Evolutionary conservation across 345 rosid genomes (phyloP), one percentile per base, ranked within the genome.

Genomic region (Populus ilicifolia): DNA sequence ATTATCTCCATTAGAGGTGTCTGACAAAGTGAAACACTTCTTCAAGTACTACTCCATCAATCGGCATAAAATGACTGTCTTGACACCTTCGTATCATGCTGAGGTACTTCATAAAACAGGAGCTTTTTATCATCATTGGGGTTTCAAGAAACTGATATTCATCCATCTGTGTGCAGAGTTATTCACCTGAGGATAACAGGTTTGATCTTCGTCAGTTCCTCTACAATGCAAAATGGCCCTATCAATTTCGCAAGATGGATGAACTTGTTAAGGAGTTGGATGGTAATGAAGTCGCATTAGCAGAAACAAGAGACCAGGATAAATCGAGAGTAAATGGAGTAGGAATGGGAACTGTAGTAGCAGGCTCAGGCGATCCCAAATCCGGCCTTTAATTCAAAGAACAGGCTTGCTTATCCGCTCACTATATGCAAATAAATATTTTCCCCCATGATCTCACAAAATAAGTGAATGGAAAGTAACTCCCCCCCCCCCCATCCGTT

Each of bases 11-110:
- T 77, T 82, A 39, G 98, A 94, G 85, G 92, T 94, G 72, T 94
- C 94, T 65, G 97, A 91, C 43, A 96, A 92, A 90, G 98, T 96
- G 81, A 94, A 94, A 74, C 83, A 89, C 79, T 94, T 96, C 90
- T 96, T 96, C 92, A 91, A 92, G 78, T 89, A 89, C 78, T 96
- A 96, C 81, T 96, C 99, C 65, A 89, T 92, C 64, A 96, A 96
- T 82, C 89, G 98, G 38, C 99, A 96, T 87, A 96, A 96, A 79
- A 92, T 96, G 98, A 92, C 97, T 1, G 93, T 90, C 61, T 79
- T 96, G 67, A 94, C 99, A 66, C 99, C 98, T 12, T 94, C 95
- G 20, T 96, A 92, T 70, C 99, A 96, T 62, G 98, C 97, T 3
- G 97, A 94, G 99, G 99, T 96, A 85, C 2, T 67, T 75, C 23